Conservation (phyloP, 179 eudicot genomes). For the Drosera spatulata region DNA sequence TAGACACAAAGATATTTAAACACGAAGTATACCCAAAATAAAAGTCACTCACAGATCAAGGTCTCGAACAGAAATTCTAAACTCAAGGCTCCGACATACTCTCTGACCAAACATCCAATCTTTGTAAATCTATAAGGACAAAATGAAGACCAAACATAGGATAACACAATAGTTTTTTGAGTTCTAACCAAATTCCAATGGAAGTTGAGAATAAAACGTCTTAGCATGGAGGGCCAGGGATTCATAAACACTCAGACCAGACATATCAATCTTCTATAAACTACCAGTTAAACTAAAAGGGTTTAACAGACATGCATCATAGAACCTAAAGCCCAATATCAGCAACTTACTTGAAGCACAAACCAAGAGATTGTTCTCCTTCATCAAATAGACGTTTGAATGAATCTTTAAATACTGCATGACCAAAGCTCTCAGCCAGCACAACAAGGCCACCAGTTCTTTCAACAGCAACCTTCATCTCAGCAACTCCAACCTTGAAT, state of each 20-base stretch:
- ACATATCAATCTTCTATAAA: neutral
- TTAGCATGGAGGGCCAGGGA: no score
- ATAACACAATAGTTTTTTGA: neutral
- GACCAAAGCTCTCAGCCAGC: constrained; percentile 94
- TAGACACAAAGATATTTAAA: no score
- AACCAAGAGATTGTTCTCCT: constrained; percentile 87
- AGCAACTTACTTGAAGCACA: constrained; percentile 71
- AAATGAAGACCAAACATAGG: neutral
- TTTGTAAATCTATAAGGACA: neutral
- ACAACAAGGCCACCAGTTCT: constrained; percentile 97
- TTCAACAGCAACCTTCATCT: constrained; percentile 91
- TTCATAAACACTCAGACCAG: neutral
- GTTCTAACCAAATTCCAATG: neutral
- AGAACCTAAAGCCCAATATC: neutral
- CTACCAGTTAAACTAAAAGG: neutral
- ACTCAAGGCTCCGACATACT: no score
- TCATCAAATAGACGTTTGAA: constrained; percentile 78
- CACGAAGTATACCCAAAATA: no score
- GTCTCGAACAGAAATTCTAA: no score
- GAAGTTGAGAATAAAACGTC: neutral
- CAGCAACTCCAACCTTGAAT: constrained; percentile 90
- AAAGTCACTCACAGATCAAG: no score
- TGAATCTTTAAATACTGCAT: constrained; percentile 90
- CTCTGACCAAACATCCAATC: no score
- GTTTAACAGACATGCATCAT: neutral